A percentile compares a stretch with the other conserved stretches of the same genome.
Evolutionary conservation across 2,329 filamentous ascomycete species (phyloP).

Genomic region (Aspergillus sclerotialis): DNA sequence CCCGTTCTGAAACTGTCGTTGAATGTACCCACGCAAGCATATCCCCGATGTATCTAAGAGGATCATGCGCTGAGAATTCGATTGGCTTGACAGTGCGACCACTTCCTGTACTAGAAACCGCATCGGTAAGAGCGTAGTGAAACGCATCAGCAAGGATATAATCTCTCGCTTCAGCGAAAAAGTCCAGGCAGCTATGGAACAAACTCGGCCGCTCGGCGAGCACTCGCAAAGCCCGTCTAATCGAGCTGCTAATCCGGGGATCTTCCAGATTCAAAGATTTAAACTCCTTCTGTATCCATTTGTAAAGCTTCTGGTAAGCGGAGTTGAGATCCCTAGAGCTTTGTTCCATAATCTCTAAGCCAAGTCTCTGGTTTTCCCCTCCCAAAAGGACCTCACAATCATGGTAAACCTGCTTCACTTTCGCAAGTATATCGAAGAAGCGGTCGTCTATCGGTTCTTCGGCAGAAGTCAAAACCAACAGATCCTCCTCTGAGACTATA

Average conservation of each 20-base stretch:
- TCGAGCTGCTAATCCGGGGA: constrained; percentile 79
- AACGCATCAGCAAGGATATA: constrained; percentile 83
- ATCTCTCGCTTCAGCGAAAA: constrained; percentile 85
- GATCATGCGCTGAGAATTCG: constrained; percentile 86
- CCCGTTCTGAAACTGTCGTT: constrained; percentile 84
- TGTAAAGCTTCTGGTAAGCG: constrained; percentile 91
- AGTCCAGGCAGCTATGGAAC: constrained; percentile 89
- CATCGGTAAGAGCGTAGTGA: constrained; percentile 77
- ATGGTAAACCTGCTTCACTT: constrained; percentile 78
- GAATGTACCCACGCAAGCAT: constrained; percentile 98
- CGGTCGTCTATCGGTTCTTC: constrained; percentile 75
- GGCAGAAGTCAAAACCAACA: constrained; percentile 66
- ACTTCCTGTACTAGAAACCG: constrained; percentile 49
- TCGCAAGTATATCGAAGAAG: constrained; percentile 71
- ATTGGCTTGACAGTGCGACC: constrained; percentile 74
- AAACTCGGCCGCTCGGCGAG: constrained; percentile 82
- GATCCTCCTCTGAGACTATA: constrained; percentile 72
- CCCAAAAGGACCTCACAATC: constrained; percentile 87
- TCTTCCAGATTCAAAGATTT: constrained; percentile 89
- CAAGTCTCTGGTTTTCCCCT: constrained; percentile 80
- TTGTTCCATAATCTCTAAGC: constrained; percentile 85
- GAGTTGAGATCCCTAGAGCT: constrained; percentile 79
- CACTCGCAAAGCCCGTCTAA: constrained; percentile 75
- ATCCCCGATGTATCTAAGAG: constrained; percentile 84
- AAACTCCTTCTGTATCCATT: constrained; percentile 92